Base-by-base conservation (phyloP, 371 early-diverging fungal genomes). In the Mucor indicus region DNA sequence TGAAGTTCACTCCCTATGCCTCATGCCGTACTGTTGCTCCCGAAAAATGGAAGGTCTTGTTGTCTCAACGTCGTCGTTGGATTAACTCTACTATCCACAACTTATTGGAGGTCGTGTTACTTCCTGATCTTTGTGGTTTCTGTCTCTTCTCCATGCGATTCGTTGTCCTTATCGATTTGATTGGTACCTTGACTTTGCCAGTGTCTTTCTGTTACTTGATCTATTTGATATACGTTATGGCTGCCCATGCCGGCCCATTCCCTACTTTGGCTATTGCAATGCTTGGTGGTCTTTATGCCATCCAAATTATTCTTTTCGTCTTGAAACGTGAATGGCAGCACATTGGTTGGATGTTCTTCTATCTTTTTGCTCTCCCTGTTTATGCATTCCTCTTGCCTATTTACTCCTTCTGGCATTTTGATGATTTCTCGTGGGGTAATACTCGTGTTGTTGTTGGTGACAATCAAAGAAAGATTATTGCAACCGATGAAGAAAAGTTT, bases 11-110 rank as follows among this genome's bases (percentile, higher is more conserved):
- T 32, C 85, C 95, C 0, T 83, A 90, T 47, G 99, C 99, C 11
- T 79, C 83, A 62, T 96, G 98, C 61, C 75, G 76, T 56, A 99
- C 99, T 24, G 83, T 83, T 35, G 99, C 92, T 3, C 99, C 99
- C 4, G 95, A 95, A 50, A 76, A 80, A 53, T 97, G 94, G 82
- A 69, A 72, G 23, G 83, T 98, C n/a, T 74, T 99, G 41, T 72
- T 98, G 22, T 96, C 72, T 1, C 80, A 84, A 70, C 61, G 81
- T 32, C 81, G 90, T 52, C 79, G 98, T 22, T 96, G 98, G 98
- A 98, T 98, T 68, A 98, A 98, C 72, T 95, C 95, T 4, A 98
- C 98, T 0, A 86, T 97, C 20, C 93, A 92, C 65, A 99, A 99
- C 66, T 69, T 98, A 46, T 82, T 94, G 63, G 98, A 96, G 69